Percentiles rank a stretch among this genome's conserved stretches.
Evolutionary conservation across 2,329 filamentous ascomycete species (phyloP).

Genomic region (Pyrenochaeta sp.): DNA sequence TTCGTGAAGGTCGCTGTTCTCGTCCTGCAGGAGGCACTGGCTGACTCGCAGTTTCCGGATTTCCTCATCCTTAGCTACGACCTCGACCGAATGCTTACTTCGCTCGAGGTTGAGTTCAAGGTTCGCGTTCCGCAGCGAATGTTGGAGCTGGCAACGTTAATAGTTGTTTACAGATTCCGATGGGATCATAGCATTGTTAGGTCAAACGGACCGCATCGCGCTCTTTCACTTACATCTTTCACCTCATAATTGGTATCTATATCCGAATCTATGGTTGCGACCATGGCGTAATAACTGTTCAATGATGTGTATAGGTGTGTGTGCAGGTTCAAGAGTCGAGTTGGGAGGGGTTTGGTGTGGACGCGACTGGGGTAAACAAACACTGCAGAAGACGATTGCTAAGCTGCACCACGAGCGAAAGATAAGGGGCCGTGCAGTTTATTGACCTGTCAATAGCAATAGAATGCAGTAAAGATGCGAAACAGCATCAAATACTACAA

Average conservation of each 20-base stretch:
- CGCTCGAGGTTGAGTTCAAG: slow-evolving; percentile 77
- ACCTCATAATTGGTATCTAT: slow-evolving; percentile 41
- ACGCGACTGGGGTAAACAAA: slow-evolving; percentile 48
- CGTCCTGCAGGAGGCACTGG: slow-evolving; percentile 74
- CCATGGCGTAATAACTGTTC: slow-evolving; percentile 37
- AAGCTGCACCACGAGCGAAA: slow-evolving; percentile 6
- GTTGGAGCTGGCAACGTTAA: slow-evolving; percentile 52
- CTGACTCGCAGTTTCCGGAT: slow-evolving; percentile 71
- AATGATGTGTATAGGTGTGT: slow-evolving; percentile 24
- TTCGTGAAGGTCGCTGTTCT: slow-evolving; percentile 73
- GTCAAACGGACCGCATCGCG: neutral
- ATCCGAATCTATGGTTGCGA: slow-evolving; percentile 34
- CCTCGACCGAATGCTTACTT: slow-evolving; percentile 69
- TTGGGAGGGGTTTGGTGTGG: slow-evolving; percentile 29
- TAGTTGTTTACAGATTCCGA: slow-evolving; percentile 6
- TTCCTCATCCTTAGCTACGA: slow-evolving; percentile 78
- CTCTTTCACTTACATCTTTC: slow-evolving; percentile 43
- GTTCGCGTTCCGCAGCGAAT: slow-evolving; percentile 60
- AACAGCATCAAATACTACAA: neutral
- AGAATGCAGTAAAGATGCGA: neutral
- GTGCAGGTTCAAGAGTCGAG: slow-evolving; percentile 20
- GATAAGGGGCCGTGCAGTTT: neutral
- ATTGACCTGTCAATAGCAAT: neutral
- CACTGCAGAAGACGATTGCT: slow-evolving; percentile 23
- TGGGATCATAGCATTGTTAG: neutral